Percentiles rank a stretch among this genome's conserved stretches.
phyloP scores from a whole-genome alignment of 495 filamentous ascomycete species.

The Xylona heveae region DNA sequence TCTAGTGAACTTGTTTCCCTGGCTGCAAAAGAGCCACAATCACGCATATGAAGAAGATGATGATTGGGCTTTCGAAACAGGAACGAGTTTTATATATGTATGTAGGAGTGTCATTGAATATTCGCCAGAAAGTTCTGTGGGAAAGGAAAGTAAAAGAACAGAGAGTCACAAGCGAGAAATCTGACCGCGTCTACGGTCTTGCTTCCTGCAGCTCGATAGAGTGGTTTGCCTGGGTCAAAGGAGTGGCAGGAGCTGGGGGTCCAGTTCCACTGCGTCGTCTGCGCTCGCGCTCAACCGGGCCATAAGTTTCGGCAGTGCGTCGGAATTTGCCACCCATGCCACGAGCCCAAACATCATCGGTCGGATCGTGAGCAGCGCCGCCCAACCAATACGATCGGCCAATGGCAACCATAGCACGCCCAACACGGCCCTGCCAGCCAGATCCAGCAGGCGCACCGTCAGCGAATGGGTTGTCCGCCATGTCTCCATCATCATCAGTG shows the following conservation, averaged over 20 bases:
- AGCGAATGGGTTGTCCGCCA: constrained; percentile 51
- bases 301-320: constrained; percentile 13
- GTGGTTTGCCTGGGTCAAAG: no score
- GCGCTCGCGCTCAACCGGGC: constrained; percentile 41
- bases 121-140: no score
- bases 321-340: constrained; percentile 35
- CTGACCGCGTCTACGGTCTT: constrained; percentile 35
- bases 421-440: constrained; percentile 57
- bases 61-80: no score
- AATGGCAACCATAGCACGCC: constrained; percentile 47
- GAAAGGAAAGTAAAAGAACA: no score
- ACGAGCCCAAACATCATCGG: constrained; percentile 34
- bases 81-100: no score
- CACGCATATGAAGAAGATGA: no score
- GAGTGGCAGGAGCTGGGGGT: constrained; percentile 21
- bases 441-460: constrained; percentile 41
- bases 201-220: constrained; percentile 26
- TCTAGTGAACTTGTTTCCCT: no score
- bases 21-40: no score
- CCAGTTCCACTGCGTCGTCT: constrained; percentile 47
- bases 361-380: constrained; percentile 19
- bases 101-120: no score
- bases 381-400: constrained; percentile 62
- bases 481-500: constrained; percentile 21
- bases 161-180: no score